Percentiles rank a stretch among this genome's conserved stretches.
These are phyloP conservation scores for Xylaria sp. DNA, from an alignment of 2,329 filamentous ascomycete genomes.

Conservation along the genomic window DNA sequence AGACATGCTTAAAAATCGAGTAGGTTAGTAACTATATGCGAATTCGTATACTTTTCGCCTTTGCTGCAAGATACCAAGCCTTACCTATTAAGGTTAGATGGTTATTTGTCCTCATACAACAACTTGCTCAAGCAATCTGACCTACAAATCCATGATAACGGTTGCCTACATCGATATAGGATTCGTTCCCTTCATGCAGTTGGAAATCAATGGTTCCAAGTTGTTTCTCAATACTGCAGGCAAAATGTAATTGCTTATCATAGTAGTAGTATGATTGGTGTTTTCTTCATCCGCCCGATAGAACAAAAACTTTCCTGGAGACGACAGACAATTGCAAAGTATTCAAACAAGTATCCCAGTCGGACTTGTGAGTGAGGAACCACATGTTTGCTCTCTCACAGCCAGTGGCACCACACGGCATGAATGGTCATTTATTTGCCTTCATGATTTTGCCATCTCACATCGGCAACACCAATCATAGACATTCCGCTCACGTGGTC, in stretches of 20 bases:
- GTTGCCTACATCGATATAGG: neutral
- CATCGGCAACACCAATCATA: slow-evolving; percentile 26
- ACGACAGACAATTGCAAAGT: neutral
- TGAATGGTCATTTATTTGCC: slow-evolving; percentile 2
- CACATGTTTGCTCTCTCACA: slow-evolving; percentile 13
- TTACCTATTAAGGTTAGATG: too few relatives aligned
- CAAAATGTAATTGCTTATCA: neutral
- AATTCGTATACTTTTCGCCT: too few relatives aligned
- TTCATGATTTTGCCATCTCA: slow-evolving; percentile 30
- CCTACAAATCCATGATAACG: neutral
- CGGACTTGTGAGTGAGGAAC: neutral
- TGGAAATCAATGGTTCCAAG: neutral
- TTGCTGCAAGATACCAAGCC: too few relatives aligned
- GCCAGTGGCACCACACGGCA: neutral
- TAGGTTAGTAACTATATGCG: too few relatives aligned
- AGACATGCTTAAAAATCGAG: too few relatives aligned
- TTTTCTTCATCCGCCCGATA: neutral
- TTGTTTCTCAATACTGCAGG: neutral
- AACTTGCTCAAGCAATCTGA: too few relatives aligned
- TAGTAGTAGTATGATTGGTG: neutral
- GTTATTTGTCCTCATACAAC: too few relatives aligned
- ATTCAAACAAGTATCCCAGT: neutral
- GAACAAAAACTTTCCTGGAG: neutral
- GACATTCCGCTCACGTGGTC: slow-evolving; percentile 19
- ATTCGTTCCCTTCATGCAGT: neutral